Conservation (phyloP, 768 basidiomycete species). For the Polyporus arcularius region DNA sequence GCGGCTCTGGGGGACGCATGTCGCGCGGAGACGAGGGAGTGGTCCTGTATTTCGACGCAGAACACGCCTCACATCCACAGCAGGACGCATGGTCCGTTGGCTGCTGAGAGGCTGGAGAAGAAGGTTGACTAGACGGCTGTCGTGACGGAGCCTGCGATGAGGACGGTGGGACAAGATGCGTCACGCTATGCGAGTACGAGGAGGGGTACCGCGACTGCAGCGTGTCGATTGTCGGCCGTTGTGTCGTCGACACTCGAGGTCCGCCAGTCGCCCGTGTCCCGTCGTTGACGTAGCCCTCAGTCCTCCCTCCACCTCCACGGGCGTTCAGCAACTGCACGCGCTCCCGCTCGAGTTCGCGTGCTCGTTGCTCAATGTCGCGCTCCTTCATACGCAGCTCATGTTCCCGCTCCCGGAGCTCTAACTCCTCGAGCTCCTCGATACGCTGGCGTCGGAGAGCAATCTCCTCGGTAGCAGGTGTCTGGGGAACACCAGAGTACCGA, state of each 20-base stretch:
- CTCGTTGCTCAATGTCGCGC: constrained; percentile 49
- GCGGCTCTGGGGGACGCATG: constrained; percentile 44
- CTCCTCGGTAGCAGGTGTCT: constrained; percentile 27
- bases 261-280: constrained; percentile 30
- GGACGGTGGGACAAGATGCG: constrained; percentile 42
- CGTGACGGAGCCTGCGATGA: constrained; percentile 10
- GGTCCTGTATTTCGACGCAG: constrained; percentile 54
- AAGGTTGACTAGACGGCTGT: constrained; percentile 27
- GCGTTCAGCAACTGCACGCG: constrained; percentile 43
- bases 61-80: constrained; percentile 69
- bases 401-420: constrained; percentile 59
- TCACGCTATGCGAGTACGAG: constrained; percentile 42
- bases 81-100: constrained; percentile 54
- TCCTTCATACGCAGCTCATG: constrained; percentile 40
- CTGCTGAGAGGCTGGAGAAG: constrained; percentile 25
- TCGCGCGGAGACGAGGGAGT: constrained; percentile 34
- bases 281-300: constrained; percentile 31
- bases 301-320: constrained; percentile 28
- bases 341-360: constrained; percentile 61
- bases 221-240: constrained; percentile 10
- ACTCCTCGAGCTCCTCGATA: constrained; percentile 51
- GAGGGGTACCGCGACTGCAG: constrained; percentile 21
- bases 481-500: constrained; percentile 5
- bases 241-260: constrained; percentile 20
- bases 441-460: constrained; percentile 41